A percentile compares a stretch with the other conserved stretches of the same genome.
Evolutionary conservation across 2,329 filamentous ascomycete species (phyloP).

Genomic region (Venturia oleaginea): DNA sequence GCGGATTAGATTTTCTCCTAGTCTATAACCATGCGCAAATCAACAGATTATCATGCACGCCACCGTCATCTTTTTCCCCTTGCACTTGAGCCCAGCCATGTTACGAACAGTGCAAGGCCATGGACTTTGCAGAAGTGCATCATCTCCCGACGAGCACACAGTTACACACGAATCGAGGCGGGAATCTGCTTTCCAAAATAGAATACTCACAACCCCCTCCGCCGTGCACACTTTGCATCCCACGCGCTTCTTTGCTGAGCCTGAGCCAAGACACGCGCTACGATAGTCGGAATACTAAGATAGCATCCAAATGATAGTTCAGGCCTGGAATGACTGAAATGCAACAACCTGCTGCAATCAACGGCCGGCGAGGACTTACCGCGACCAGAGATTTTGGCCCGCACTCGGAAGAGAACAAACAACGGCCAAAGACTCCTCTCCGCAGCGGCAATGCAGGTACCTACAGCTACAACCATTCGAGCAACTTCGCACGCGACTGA

Average conservation of each 20-base stretch:
- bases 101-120: not conserved
- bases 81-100: not conserved
- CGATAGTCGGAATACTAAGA: not conserved
- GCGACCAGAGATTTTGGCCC: not conserved
- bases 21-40: not conserved
- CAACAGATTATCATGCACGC: not conserved
- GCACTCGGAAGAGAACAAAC: not conserved
- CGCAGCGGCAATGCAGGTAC: constrained; percentile 3
- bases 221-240: not conserved
- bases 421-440: not conserved
- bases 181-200: not conserved
- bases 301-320: not conserved
- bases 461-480: not conserved
- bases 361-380: not conserved
- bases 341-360: not conserved
- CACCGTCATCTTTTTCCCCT: not conserved
- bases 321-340: not conserved
- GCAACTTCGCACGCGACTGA: not conserved
- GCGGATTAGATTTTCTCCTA: not conserved
- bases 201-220: not conserved
- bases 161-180: not conserved
- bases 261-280: not conserved
- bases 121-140: not conserved
- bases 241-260: not conserved
- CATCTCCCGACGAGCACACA: not conserved